A percentile compares a stretch with the other conserved stretches of the same genome.
Conservation (phyloP, 2,329 filamentous ascomycete species). For the Decorospora gaudefroyi region DNA sequence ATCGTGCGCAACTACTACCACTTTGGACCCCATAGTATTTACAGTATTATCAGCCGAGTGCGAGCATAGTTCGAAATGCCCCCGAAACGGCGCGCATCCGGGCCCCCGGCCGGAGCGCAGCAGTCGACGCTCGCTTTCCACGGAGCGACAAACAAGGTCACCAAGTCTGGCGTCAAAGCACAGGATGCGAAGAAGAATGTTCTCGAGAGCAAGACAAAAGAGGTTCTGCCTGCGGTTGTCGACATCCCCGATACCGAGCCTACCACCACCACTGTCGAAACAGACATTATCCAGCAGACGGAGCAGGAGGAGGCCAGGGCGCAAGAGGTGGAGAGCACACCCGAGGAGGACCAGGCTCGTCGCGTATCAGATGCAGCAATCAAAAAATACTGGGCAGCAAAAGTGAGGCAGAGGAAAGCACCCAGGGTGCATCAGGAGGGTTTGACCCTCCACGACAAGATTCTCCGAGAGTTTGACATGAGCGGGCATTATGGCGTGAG, state of each 20-base stretch:
- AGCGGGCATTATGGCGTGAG: constrained; percentile 89
- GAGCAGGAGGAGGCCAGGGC: constrained; percentile 43
- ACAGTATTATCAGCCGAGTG: constrained; percentile 2
- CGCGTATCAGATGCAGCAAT: constrained; percentile 71
- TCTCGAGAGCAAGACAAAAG: constrained; percentile 41
- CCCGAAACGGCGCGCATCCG: constrained; percentile 50
- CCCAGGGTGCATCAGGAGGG: constrained; percentile 77
- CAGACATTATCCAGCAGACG: constrained; percentile 48
- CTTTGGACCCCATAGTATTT: background rate
- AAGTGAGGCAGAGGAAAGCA: constrained; percentile 71
- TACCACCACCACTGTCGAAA: constrained; percentile 49
- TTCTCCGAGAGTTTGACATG: constrained; percentile 89
- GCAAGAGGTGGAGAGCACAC: constrained; percentile 29
- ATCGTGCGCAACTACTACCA: constrained; percentile 11
- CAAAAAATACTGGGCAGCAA: constrained; percentile 73
- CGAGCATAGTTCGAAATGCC: constrained; percentile 45
- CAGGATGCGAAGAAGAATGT: constrained; percentile 48
- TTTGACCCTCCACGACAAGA: constrained; percentile 76
- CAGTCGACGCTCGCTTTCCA: constrained; percentile 69
- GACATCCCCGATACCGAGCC: constrained; percentile 35
- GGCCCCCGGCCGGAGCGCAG: constrained; percentile 55
- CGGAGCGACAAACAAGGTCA: constrained; percentile 59
- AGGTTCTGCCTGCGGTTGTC: constrained; percentile 30
- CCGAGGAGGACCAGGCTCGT: constrained; percentile 62
- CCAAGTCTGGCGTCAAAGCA: constrained; percentile 56